A percentile compares a stretch with the other conserved stretches of the same genome.
These are phyloP conservation scores for Acorus calamus DNA, from an alignment of 106 monocot species.

Conservation along the genomic window DNA sequence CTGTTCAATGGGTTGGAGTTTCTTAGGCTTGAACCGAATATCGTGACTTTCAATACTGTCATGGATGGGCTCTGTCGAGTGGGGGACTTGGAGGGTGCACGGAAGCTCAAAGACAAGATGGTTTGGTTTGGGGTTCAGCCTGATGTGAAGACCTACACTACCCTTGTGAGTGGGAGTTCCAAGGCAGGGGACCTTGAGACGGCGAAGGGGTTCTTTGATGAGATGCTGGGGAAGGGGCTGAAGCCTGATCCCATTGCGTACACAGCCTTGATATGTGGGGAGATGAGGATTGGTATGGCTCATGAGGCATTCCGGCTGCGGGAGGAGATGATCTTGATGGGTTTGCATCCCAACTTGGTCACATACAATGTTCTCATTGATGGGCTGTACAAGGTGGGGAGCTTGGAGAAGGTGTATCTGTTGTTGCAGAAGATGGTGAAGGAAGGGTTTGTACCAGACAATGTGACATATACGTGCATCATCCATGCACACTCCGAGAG, in stretches of 20 bases:
- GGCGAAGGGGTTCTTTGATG: constrained; percentile 62
- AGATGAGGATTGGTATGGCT: constrained; percentile 45
- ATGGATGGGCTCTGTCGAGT: constrained; percentile 69
- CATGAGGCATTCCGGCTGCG: constrained; percentile 36
- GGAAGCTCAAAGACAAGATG: constrained; percentile 61
- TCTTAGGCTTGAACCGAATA: constrained; percentile 28
- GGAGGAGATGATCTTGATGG: constrained; percentile 69
- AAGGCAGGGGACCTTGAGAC: constrained; percentile 41
- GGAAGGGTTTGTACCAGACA: constrained; percentile 64
- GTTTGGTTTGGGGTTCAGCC: constrained; percentile 38
- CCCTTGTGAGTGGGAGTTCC: constrained; percentile 66
- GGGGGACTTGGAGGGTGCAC: constrained; percentile 48
- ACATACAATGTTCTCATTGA: constrained; percentile 82
- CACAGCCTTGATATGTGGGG: constrained; percentile 52
- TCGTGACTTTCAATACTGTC: constrained; percentile 60
- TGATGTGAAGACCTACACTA: constrained; percentile 69
- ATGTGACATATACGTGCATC: constrained; percentile 81
- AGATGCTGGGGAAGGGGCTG: constrained; percentile 68
- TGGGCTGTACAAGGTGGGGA: constrained; percentile 43
- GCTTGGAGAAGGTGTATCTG: constrained; percentile 32
- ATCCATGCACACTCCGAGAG: constrained; percentile 64
- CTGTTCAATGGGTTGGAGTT: constrained; percentile 40
- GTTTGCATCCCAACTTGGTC: constrained; percentile 37
- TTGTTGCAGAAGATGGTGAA: constrained; percentile 44
- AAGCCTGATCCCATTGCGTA: constrained; percentile 75